A percentile compares a stretch with the other conserved stretches of the same genome.
Conservation (phyloP, 1,139 yeast species). For the Diutina ranongensis region DNA sequence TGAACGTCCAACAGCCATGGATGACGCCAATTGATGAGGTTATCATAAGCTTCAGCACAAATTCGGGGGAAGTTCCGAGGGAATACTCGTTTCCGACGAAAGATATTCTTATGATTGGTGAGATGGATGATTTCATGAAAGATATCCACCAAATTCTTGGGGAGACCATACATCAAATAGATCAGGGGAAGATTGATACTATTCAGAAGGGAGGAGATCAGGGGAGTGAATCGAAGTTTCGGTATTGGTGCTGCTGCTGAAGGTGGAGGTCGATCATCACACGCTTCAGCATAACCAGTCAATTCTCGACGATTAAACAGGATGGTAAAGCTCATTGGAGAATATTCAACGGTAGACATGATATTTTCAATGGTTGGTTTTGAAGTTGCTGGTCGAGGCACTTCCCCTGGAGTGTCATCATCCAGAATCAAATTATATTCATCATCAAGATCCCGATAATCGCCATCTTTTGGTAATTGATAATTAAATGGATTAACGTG, state of each 20-base stretch:
- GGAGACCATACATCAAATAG: conserved; percentile 38
- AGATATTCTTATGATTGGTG: conserved; percentile 42
- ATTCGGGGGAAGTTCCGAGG: conserved; percentile 46
- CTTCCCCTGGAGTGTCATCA: background rate
- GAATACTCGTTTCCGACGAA: conserved; percentile 28
- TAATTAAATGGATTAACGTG: conserved; percentile 28
- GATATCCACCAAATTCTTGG: conserved; percentile 30
- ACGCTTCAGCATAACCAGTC: background rate
- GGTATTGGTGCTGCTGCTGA: background rate
- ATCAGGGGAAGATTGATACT: conserved; percentile 11
- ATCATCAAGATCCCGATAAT: conserved; percentile 27
- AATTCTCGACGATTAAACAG: background rate
- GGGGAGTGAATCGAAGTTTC: conserved; percentile 6
- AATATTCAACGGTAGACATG: background rate
- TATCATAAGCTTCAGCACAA: conserved; percentile 44
- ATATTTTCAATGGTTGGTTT: background rate
- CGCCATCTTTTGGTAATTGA: conserved; percentile 14
- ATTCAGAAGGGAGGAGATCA: conserved; percentile 7
- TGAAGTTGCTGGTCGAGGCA: background rate
- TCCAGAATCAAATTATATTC: conserved; percentile 19
- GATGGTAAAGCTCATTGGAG: background rate
- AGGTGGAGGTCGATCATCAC: background rate
- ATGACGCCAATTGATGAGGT: conserved; percentile 32
- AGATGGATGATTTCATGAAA: conserved; percentile 34
- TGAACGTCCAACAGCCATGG: conserved; percentile 9